Evolutionary conservation across 2,329 filamentous ascomycete genomes (phyloP).

Genomic region (Trichophyton equinum): DNA sequence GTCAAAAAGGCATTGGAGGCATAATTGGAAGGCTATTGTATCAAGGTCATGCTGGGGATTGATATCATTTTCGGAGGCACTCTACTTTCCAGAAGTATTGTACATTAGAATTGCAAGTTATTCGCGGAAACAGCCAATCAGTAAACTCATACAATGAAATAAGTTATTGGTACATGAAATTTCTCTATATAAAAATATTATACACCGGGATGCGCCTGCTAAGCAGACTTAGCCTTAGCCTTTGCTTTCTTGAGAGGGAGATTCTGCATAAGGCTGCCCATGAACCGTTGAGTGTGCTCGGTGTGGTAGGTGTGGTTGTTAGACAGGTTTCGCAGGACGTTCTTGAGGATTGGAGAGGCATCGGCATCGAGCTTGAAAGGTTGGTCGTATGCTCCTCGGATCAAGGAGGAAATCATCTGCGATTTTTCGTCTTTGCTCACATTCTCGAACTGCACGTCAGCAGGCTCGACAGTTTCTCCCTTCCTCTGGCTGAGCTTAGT

Average conservation of each 20-base stretch:
- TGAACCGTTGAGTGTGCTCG: constrained; percentile 25
- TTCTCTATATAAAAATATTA: neutral
- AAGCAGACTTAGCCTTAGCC: neutral
- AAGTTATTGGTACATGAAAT: neutral
- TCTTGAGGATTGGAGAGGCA: constrained; percentile 18
- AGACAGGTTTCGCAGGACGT: constrained; percentile 26
- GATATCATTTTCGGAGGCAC: neutral
- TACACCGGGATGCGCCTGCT: neutral
- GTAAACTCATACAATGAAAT: neutral
- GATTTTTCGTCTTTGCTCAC: constrained; percentile 5
- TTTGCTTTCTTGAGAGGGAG: constrained; percentile 16
- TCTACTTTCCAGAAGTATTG: neutral
- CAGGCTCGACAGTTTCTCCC: constrained; percentile 27
- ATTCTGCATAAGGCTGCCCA: constrained; percentile 28
- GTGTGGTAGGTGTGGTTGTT: constrained; percentile 33
- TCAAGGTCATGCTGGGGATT: neutral
- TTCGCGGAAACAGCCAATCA: neutral
- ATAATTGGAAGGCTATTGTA: neutral
- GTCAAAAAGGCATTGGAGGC: constrained; percentile 29
- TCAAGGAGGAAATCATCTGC: constrained; percentile 4
- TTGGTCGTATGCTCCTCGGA: constrained; percentile 9
- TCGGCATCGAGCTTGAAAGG: constrained; percentile 3
- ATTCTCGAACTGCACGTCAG: constrained; percentile 12
- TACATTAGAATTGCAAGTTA: neutral
- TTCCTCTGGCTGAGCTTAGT: constrained; percentile 26